A percentile compares a stretch with the other conserved stretches of the same genome.
Evolutionary conservation across 768 basidiomycete genomes (phyloP).

Genomic region (Leccinum longicurvipes): DNA sequence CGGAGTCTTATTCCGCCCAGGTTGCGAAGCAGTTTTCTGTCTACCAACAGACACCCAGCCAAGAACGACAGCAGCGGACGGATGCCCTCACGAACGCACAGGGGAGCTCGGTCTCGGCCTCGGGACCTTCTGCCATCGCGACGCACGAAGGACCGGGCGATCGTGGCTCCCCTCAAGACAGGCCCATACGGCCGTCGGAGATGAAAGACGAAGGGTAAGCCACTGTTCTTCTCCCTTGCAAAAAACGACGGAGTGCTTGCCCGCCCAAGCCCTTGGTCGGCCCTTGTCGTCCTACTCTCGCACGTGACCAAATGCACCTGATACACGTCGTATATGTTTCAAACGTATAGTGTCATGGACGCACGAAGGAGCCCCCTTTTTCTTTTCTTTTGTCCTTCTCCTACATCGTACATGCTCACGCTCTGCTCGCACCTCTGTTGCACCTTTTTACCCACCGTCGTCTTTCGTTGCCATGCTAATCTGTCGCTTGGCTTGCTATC

Average conservation of each 20-base stretch:
- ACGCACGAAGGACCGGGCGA: conserved; percentile 36
- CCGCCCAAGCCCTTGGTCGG: conserved; percentile 6
- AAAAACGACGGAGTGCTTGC: conserved; percentile 14
- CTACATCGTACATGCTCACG: conserved; percentile 18
- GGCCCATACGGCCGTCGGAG: conserved; percentile 63
- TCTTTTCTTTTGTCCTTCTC: neutral
- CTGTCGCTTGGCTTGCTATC: conserved; percentile 22
- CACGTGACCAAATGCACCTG: conserved; percentile 9
- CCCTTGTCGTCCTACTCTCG: conserved; percentile 6
- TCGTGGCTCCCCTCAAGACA: conserved; percentile 37
- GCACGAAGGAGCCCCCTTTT: conserved; percentile 16
- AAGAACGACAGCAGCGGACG: conserved; percentile 52
- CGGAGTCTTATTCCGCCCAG: conserved; percentile 56
- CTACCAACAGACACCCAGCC: conserved; percentile 64
- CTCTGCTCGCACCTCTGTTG: conserved; percentile 10
- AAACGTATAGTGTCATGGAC: conserved; percentile 25
- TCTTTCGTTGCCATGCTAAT: conserved; percentile 29
- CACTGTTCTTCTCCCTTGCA: conserved; percentile 13
- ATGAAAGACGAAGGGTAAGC: conserved; percentile 86
- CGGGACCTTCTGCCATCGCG: conserved; percentile 30
- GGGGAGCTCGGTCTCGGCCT: neutral
- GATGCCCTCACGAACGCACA: conserved; percentile 24
- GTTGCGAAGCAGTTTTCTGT: conserved; percentile 63
- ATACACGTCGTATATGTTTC: conserved; percentile 11
- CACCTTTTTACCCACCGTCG: conserved; percentile 13